A percentile compares a stretch with the other conserved stretches of the same genome.
Evolutionary conservation across 805 yeast genomes (phyloP).

Genomic region (Barnettozyma pratensis): DNA sequence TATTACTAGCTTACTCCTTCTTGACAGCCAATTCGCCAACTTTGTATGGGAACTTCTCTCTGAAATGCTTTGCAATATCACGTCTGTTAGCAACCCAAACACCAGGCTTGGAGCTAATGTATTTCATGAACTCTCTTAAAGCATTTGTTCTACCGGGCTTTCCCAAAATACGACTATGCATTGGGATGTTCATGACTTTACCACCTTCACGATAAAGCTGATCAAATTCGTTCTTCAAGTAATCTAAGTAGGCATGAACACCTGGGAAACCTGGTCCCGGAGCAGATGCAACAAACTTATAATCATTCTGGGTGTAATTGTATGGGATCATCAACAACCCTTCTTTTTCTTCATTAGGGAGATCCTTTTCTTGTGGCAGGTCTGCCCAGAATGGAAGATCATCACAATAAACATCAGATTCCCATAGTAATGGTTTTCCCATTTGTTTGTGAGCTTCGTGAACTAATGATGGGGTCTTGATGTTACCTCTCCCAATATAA

Average conservation of each 20-base stretch:
- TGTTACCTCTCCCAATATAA: constrained; percentile 31
- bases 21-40: constrained; percentile 2
- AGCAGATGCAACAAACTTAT: constrained; percentile 1
- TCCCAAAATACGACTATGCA: constrained; percentile 5
- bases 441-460: constrained; percentile 30
- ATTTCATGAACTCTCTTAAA: constrained; percentile 3
- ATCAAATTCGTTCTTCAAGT: constrained; percentile 2
- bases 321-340: constrained; percentile 2
- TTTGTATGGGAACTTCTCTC: background rate
- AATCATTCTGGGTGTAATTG: constrained; percentile 1
- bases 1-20: background rate
- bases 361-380: constrained; percentile 4
- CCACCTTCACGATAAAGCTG: constrained; percentile 6
- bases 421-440: constrained; percentile 28
- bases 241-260: constrained; percentile 3
- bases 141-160: constrained; percentile 5
- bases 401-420: constrained; percentile 32
- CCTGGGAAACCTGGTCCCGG: constrained; percentile 5
- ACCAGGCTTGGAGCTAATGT: constrained; percentile 2
- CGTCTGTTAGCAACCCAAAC: constrained; percentile 6
- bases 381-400: constrained; percentile 32
- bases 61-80: constrained; percentile 4
- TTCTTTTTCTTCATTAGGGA: constrained; percentile 1
- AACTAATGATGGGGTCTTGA: constrained; percentile 29
- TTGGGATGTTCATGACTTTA: constrained; percentile 4